Base-by-base conservation (phyloP, 1,284 basidiomycete genomes). In the Taiwanofungus camphoratus region DNA sequence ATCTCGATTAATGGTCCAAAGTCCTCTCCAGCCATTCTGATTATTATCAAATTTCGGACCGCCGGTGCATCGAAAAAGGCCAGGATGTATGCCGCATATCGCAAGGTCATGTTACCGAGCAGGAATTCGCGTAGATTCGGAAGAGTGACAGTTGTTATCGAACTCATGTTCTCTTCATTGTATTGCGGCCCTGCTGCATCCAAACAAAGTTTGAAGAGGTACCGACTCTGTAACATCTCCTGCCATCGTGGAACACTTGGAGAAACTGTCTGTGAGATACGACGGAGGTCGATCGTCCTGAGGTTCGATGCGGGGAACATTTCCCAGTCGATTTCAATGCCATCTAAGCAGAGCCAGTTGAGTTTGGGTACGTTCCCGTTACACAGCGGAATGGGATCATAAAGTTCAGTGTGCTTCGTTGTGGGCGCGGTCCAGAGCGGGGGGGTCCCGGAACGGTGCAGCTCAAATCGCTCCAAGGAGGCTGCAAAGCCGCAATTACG, bases 251-350 rank as follows among this genome's bases (percentile, higher is more conserved):
- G 23, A 9, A 75, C 58, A 18, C 61, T 63, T 4, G 79, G 81
- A 34, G 67, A 69, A 6, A 69, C 60, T 3, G 73, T 61, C 12
- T 74, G 56, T 9, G 76, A 67, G 42, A 83, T 68, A 20, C 74
- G 71, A 35, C 81, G 73, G 41, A 86, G 60, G 49, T 85, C 82
- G 34, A 86, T 64, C 4, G 70, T 71, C 22, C 69, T 69, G 15
- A 86, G 70, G 50, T 82, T 74, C 21, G 56, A 52, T 7, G 79
- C 56, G 2, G 61, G 54, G 9, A 74, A 65, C 9, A 57, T 59
- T 16, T 61, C 49, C 74, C 79, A 84, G 55, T 82, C 69, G 44
- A 82, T 59, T 46, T 74, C 65, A 16, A 83, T 59, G 5, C 79
- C 78, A 42, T 76, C 73, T 23, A 82, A 54, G 32, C 69, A 66